Base-by-base conservation (phyloP, 2,329 filamentous ascomycete genomes). In the Fusarium sarcochroum region DNA sequence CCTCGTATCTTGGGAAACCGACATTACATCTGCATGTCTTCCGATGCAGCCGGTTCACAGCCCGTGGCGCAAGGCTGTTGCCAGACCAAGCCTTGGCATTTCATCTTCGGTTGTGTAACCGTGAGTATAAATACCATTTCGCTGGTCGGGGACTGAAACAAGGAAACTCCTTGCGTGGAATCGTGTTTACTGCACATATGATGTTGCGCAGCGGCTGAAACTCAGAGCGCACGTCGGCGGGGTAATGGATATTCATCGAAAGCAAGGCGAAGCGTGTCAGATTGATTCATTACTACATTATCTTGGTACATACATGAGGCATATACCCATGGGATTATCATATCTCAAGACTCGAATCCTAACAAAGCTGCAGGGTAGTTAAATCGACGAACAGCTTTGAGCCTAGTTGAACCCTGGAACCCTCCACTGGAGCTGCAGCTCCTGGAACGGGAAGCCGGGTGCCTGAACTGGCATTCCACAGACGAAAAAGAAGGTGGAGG, bases 401-500 rank as follows among this genome's bases (percentile, higher is more conserved):
- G 50, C 47, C 41, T 59, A 46, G 47, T 21, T 50, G 25, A 62
- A 60, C 37, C 32, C 34, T 46, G 27, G 50, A 35, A 15, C 18
- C 40, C 48, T 50, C 46, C 44, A 49, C 38, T 35, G 38, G 17
- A 49, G 42, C 32, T 17, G 27, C n/a, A 35, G 34, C 44, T 44
- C 25, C 40, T 40, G 32, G 23, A 58, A 49, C 27, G 59, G 61
- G 49, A 64, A 59, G 45, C 34, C 61, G 32, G 23, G 60, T 69
- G 45, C 59, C 49, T 61, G 54, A 56, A 38, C 47, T 52, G 62
- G 41, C 61, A 56, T 66, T 66, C 42, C 65, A 51, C 37, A 50
- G 40, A 9, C 53, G 6, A n/a, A 18, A 17, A 40, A 44, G 34
- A 40, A 50, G 32, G 35, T 34, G 40, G 53, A 49, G 51, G 63